Evolutionary conservation across 2,329 filamentous ascomycete genomes (phyloP).

Genomic region (Penicillium sp.): DNA sequence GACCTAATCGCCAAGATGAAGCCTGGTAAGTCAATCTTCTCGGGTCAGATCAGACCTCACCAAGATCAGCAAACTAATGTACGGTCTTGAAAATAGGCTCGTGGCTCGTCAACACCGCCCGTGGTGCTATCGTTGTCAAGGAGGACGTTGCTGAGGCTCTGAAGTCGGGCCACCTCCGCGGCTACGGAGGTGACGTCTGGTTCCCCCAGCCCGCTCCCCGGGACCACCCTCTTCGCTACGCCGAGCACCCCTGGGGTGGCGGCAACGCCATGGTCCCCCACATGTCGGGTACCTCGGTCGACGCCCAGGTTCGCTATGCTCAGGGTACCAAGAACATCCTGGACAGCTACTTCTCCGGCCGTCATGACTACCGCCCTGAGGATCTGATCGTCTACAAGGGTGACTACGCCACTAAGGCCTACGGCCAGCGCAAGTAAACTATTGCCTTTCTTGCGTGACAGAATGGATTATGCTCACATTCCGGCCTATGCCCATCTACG

Average conservation of each 20-base stretch:
- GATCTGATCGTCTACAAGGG: constrained; percentile 88
- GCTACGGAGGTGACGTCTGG: constrained; percentile 62
- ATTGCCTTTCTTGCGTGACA: background rate
- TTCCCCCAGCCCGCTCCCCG: constrained; percentile 94
- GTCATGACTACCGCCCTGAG: constrained; percentile 80
- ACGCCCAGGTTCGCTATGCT: constrained; percentile 91
- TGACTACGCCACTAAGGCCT: constrained; percentile 92
- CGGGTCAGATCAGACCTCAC: no score
- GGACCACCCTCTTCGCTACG: constrained; percentile 89
- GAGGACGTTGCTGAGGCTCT: constrained; percentile 95
- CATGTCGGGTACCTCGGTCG: constrained; percentile 98
- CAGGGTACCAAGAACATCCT: constrained; percentile 85
- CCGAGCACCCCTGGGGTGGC: constrained; percentile 91
- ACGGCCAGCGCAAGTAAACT: constrained; percentile 64
- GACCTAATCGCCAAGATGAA: constrained; percentile 99
- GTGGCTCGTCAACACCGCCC: constrained; percentile 98
- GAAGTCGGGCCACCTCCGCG: constrained; percentile 71
- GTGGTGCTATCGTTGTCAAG: constrained; percentile 98
- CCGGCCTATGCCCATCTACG: constrained; percentile 8
- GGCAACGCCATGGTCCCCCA: constrained; percentile 99
- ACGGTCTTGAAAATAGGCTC: no score
- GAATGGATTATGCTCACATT: background rate
- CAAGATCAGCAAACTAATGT: no score
- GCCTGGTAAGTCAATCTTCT: no score
- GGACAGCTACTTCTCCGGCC: constrained; percentile 83